Base-by-base conservation (phyloP, 495 filamentous ascomycete genomes). In the Cladorrhinum samala region DNA sequence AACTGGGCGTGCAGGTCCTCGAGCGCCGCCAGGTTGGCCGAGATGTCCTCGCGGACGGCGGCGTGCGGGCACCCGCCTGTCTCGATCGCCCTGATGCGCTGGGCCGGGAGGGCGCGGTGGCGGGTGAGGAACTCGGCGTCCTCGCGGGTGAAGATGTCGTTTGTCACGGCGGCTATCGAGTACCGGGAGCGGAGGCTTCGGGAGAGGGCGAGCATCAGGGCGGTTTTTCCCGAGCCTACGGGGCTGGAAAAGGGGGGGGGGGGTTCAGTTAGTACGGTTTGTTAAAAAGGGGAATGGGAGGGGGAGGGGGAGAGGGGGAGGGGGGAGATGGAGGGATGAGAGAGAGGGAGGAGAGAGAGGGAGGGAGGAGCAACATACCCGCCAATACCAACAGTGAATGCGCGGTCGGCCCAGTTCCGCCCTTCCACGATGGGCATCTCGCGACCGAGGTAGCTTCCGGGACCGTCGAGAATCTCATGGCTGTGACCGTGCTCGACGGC, bases 121-220 rank as follows among this genome's bases (percentile, higher is more conserved):
- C 83, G 82, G 50, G 88, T 91, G 0, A 98, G 86, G 79, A 98
- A 98, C 65, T 97, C 93, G 71, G 89, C 88, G 73, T 98, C 93
- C 75, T 98, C 93, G 54, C 87, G 87, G 21, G 93, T 97, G 80
- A 98, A 98, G 78, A 97, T 97, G 75, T 98, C 93, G 76, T 98
- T 98, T 24, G 93, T 98, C 2, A 98, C 91, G 37, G 91, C 93
- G 3, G 93, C 93, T 59, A 98, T 85, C 62, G 84, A 89, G 76
- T 89, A 88, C 21, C 78, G 65, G 44, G 82, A 72, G 27, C 93
- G 84, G 2, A 98, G 81, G 24, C 84, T 83, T 25, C 77, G 84
- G 71, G 89, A 95, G 57, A 96, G 82, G 23, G 87, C 83, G 8
- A 95, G 82, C 92, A 97, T 96, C 18, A 97, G 79, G 39, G 93